These are phyloP conservation scores for Penicillium turbatum DNA, from an alignment of 495 filamentous ascomycete species.

Conservation along the genomic window DNA sequence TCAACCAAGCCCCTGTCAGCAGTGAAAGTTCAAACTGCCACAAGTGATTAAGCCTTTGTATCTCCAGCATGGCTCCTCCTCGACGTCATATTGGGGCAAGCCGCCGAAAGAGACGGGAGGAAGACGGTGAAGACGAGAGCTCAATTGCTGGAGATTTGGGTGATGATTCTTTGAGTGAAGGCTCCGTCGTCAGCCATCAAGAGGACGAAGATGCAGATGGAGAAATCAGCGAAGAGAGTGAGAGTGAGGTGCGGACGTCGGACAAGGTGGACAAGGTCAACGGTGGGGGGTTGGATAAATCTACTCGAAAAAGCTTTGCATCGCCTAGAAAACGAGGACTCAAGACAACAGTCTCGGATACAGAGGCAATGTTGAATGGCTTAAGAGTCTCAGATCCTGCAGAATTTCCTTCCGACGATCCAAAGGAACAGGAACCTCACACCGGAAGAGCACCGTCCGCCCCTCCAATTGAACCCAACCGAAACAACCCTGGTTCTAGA, in stretches of 20 bases:
- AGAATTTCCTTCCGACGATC: constrained; percentile 65
- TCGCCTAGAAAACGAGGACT: constrained; percentile 28
- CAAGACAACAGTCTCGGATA: constrained; percentile 56
- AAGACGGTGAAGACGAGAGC: constrained; percentile 71
- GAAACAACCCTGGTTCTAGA: constrained; percentile 56
- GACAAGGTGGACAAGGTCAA: constrained; percentile 37
- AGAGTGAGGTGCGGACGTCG: constrained; percentile 52
- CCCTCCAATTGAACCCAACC: constrained; percentile 36
- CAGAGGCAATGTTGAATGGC: constrained; percentile 84
- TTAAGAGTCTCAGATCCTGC: constrained; percentile 61
- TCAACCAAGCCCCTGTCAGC: constrained; percentile 1
- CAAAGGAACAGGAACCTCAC: constrained; percentile 33
- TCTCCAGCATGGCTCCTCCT: constrained; percentile 51
- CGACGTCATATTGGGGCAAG: constrained; percentile 72
- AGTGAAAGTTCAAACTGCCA: background rate
- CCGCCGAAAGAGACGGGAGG: constrained; percentile 68
- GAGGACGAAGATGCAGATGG: constrained; percentile 71
- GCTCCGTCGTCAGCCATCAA: constrained; percentile 68
- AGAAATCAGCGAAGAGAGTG: constrained; percentile 70
- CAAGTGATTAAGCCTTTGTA: background rate
- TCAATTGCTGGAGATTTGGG: constrained; percentile 62
- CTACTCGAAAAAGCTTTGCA: constrained; percentile 22
- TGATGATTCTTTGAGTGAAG: constrained; percentile 81
- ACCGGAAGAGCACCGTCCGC: constrained; percentile 37
- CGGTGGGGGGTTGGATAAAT: constrained; percentile 29